phyloP scores from a whole-genome alignment of 1,284 basidiomycete genomes.

The Pseudozyma hubeiensis region DNA sequence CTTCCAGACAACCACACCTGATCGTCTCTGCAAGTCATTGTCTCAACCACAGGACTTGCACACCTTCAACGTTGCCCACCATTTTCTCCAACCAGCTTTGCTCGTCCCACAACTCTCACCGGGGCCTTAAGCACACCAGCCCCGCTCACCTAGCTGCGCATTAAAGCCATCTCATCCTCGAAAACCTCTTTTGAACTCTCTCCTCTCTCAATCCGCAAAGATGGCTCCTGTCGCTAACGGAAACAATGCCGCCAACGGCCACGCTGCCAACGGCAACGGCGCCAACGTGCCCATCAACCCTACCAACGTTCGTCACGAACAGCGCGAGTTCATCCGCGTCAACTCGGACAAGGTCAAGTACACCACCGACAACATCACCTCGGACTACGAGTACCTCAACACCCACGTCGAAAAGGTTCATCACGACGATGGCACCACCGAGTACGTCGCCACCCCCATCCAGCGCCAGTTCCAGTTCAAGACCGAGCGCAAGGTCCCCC shows the following conservation, averaged over 20 bases:
- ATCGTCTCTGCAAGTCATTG: conserved; percentile 44
- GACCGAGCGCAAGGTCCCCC: conserved; percentile 86
- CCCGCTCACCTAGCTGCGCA: conserved; percentile 59
- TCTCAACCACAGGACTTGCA: conserved; percentile 49
- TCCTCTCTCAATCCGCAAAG: conserved; percentile 14
- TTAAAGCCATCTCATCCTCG: conserved; percentile 32
- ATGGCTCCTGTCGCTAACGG: conserved; percentile 65
- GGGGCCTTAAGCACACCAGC: conserved; percentile 66
- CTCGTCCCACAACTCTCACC: conserved; percentile 65
- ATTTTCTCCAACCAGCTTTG: conserved; percentile 68
- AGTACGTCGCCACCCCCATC: conserved; percentile 64
- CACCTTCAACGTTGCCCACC: conserved; percentile 49
- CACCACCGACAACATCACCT: conserved; percentile 60
- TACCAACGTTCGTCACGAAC: conserved; percentile 67
- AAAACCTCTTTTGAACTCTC: conserved; percentile 22
- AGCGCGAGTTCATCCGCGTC: conserved; percentile 63
- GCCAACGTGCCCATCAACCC: conserved; percentile 62
- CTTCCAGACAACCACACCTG: conserved; percentile 3
- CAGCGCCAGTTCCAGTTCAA: conserved; percentile 79
- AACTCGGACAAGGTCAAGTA: conserved; percentile 66
- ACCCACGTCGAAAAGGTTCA: conserved; percentile 64
- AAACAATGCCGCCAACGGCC: conserved; percentile 31
- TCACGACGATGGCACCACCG: conserved; percentile 62
- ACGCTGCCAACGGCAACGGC: conserved; percentile 30
- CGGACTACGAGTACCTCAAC: conserved; percentile 66